phyloP scores from a whole-genome alignment of 768 basidiomycete genomes.

The Tricholoma saponaceum region DNA sequence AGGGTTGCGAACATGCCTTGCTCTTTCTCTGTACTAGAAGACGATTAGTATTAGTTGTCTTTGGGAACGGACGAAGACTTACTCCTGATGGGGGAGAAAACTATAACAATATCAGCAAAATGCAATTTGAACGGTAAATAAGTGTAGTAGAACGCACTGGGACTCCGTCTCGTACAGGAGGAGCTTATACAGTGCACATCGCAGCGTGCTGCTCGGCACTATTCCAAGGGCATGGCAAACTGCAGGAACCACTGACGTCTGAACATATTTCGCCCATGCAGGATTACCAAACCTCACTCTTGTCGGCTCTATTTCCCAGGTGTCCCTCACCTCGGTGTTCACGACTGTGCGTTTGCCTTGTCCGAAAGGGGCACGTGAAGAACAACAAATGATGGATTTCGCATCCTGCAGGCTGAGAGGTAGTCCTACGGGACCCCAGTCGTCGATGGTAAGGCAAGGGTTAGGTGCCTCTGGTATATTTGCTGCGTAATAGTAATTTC shows the following conservation, averaged over 20 bases:
- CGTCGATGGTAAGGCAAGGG: conserved; percentile 34
- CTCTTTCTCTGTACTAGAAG: not conserved
- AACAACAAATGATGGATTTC: conserved; percentile 35
- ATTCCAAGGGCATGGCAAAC: conserved; percentile 37
- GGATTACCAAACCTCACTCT: conserved; percentile 28
- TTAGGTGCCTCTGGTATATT: conserved; percentile 17
- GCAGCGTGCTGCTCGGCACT: conserved; percentile 19
- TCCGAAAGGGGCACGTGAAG: conserved; percentile 44
- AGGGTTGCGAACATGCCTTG: conserved; percentile 31
- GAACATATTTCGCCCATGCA: conserved; percentile 31
- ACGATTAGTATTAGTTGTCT: not conserved
- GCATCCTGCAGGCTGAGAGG: conserved; percentile 37
- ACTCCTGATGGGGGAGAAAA: conserved; percentile 47
- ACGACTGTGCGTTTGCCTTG: conserved; percentile 41
- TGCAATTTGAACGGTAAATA: not conserved
- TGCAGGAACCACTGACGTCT: conserved; percentile 19
- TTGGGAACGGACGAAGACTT: conserved; percentile 9
- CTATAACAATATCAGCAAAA: conserved; percentile 17
- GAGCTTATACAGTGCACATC: conserved; percentile 42
- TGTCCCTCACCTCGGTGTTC: conserved; percentile 37
- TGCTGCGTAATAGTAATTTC: conserved; percentile 23
- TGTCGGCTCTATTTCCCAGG: conserved; percentile 41
- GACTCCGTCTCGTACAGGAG: conserved; percentile 46
- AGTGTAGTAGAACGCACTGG: conserved; percentile 34
- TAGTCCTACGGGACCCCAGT: conserved; percentile 36